These are phyloP conservation scores for Flaveria floridana DNA, from an alignment of 140 eudicot species.

Conservation along the genomic window DNA sequence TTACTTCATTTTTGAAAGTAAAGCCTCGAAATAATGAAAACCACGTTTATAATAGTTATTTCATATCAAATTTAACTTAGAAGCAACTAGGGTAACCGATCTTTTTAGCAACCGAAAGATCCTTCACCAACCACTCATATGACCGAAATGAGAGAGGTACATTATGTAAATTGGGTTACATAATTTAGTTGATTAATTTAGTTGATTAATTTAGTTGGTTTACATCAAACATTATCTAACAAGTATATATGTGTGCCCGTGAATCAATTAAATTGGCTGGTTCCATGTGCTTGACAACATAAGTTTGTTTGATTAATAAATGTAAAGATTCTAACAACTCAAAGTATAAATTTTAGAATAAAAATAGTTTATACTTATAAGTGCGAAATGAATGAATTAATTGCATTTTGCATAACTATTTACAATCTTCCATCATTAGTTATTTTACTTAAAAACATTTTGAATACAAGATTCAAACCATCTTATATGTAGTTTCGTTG, in stretches of 20 bases:
- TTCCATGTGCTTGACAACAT: slow-evolving; percentile 18
- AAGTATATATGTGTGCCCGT: neutral
- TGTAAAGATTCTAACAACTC: slow-evolving; percentile 17
- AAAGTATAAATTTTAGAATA: neutral
- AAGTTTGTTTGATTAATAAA: neutral
- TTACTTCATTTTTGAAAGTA: too few species aligned
- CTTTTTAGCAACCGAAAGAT: neutral
- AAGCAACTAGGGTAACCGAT: too few species aligned
- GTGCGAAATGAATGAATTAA: neutral
- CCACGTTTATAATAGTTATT: too few species aligned
- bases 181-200: neutral
- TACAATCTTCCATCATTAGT: neutral
- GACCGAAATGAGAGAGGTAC: neutral
- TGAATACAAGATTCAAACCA: neutral
- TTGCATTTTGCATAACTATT: too few species aligned
- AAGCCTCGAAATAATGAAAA: too few species aligned
- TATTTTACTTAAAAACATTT: neutral
- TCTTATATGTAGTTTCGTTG: neutral
- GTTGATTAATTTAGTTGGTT: neutral
- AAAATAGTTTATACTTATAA: neutral
- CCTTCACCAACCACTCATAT: neutral
- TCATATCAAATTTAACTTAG: too few species aligned
- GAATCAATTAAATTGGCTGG: slow-evolving; percentile 14
- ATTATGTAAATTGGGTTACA: too few species aligned
- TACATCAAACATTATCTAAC: neutral